Evolutionary conservation across 768 basidiomycete species (phyloP).

Genomic region (Psilocybe tampanensis): DNA sequence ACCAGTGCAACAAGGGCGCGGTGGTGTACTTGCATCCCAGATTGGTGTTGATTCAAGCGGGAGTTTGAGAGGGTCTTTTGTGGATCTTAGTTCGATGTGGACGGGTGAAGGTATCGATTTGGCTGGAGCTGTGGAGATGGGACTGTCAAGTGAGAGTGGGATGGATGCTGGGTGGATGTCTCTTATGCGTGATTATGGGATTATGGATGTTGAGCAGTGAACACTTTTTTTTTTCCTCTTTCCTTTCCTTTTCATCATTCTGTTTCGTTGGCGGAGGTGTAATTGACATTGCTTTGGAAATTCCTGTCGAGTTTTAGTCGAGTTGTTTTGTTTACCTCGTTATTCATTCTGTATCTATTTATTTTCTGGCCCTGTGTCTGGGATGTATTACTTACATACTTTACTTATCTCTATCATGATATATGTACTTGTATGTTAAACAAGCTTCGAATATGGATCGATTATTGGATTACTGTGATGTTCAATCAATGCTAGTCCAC

Average conservation of each 20-base stretch:
- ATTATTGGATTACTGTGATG: no score
- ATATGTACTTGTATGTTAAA: no score
- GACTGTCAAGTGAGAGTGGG: constrained; percentile 44
- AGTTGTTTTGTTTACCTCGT: no score
- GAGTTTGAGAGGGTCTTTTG: background rate
- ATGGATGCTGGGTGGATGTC: constrained; percentile 52
- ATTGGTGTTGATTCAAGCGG: background rate
- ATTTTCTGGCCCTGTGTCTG: no score
- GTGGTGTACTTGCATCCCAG: background rate
- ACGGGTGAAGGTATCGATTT: constrained; percentile 21
- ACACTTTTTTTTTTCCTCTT: background rate
- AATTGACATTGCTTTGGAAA: background rate
- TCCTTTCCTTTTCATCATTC: background rate
- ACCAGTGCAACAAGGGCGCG: background rate
- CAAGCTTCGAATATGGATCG: no score
- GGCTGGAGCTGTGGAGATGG: constrained; percentile 42
- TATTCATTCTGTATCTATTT: no score
- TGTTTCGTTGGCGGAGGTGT: background rate
- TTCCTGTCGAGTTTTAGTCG: no score
- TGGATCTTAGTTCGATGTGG: background rate
- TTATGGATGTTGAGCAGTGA: constrained; percentile 35
- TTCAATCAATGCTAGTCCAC: no score
- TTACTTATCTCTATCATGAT: no score
- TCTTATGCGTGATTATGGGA: constrained; percentile 53
- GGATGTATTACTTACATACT: no score